phyloP scores from a whole-genome alignment of 805 yeast species.

The Zygosaccharomyces gambellarensis region DNA sequence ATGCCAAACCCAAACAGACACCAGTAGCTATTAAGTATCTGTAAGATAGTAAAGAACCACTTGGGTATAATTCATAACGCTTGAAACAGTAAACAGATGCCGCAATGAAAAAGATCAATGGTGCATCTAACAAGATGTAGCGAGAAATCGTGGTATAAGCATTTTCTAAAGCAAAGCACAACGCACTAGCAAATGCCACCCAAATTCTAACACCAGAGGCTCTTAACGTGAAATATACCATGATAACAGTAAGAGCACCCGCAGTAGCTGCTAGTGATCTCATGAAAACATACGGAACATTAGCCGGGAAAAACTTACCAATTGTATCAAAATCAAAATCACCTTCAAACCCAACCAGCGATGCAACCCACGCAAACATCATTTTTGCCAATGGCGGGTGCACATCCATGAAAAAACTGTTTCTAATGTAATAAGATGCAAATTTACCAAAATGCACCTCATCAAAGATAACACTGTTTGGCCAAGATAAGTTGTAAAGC shows the following conservation, averaged over 20 bases:
- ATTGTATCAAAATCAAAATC: conserved; percentile 61
- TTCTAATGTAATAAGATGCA: conserved; percentile 71
- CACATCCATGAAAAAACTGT: conserved; percentile 64
- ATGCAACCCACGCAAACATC: conserved; percentile 67
- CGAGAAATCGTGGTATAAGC: conserved; percentile 66
- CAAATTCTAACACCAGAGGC: conserved; percentile 65
- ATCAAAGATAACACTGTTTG: conserved; percentile 83
- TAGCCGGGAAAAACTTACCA: conserved; percentile 56
- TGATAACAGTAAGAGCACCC: conserved; percentile 63
- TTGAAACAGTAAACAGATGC: conserved; percentile 61
- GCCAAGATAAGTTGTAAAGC: conserved; percentile 54
- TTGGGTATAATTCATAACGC: conserved; percentile 58
- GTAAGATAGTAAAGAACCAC: conserved; percentile 56
- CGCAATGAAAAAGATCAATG: conserved; percentile 72
- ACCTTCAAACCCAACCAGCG: conserved; percentile 67
- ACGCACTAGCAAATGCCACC: conserved; percentile 53
- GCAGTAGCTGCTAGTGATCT: conserved; percentile 62
- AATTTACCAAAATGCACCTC: conserved; percentile 98
- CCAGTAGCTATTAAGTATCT: conserved; percentile 61
- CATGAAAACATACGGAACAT: conserved; percentile 62
- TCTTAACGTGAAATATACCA: conserved; percentile 64
- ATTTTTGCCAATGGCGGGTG: conserved; percentile 79
- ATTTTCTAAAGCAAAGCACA: conserved; percentile 59
- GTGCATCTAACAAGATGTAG: conserved; percentile 71
- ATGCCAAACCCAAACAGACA: conserved; percentile 65